These are phyloP conservation scores for Dendrostoma leiphaemia DNA, from an alignment of 2,329 filamentous ascomycete genomes.

Conservation along the genomic window DNA sequence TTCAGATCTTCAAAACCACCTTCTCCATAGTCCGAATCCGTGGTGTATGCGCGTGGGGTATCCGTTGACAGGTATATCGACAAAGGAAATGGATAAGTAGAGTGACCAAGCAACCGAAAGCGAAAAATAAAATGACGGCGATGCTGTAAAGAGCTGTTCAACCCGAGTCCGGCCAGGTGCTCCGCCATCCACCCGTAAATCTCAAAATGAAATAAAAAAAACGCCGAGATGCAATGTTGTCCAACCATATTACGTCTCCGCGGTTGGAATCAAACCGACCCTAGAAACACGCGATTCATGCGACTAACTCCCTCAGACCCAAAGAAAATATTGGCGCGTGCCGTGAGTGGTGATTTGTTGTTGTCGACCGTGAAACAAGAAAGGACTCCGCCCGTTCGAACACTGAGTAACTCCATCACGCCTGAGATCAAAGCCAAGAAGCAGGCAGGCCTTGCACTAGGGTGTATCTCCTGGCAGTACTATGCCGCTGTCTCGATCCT, in stretches of 20 bases:
- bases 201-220: not conserved
- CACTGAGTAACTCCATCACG: not conserved
- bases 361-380: not conserved
- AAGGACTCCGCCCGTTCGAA: not conserved
- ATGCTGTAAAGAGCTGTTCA: not conserved
- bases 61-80: conserved; percentile 17
- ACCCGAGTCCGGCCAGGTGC: conserved; percentile 9
- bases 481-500: conserved; percentile 20
- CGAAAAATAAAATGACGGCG: not conserved
- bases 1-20: not conserved
- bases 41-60: conserved; percentile 15
- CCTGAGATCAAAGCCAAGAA: no score
- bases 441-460: not conserved
- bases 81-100: conserved; percentile 13
- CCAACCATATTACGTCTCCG: conserved; percentile 2
- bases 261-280: not conserved
- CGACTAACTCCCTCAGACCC: not conserved
- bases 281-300: not conserved
- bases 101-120: conserved; percentile 1
- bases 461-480: conserved; percentile 15
- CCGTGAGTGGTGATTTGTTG: not conserved
- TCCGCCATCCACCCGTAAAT: not conserved
- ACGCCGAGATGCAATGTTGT: conserved; percentile 11
- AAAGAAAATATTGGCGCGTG: not conserved
- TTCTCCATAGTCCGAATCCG: conserved; percentile 3